phyloP scores from a whole-genome alignment of 176 grass and related monocot genomes.

The Sorghum bicolor region DNA sequence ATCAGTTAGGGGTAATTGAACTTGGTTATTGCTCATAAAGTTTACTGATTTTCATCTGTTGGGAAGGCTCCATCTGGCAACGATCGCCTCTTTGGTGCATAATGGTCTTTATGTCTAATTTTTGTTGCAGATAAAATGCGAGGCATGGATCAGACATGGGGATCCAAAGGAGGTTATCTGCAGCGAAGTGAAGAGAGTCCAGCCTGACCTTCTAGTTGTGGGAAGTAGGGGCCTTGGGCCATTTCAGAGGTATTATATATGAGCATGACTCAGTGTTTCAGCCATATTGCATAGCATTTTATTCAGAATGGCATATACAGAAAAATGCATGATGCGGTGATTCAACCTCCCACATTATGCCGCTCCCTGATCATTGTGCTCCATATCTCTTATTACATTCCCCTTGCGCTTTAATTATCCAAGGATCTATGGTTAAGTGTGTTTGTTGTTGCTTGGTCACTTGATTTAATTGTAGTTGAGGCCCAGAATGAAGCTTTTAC shows the following conservation, averaged over 20 bases:
- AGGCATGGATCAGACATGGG: slow-evolving; percentile 76
- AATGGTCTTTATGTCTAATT: slow-evolving; percentile 17
- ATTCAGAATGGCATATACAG: neutral
- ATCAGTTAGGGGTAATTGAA: slow-evolving; percentile 71
- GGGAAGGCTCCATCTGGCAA: neutral
- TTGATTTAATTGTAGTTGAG: neutral
- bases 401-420: neutral
- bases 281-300: neutral
- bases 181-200: slow-evolving; percentile 72
- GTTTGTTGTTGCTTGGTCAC: neutral
- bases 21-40: neutral
- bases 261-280: neutral
- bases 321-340: neutral
- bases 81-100: neutral
- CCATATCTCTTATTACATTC: neutral
- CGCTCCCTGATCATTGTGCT: neutral
- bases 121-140: slow-evolving; percentile 69
- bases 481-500: neutral
- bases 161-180: slow-evolving; percentile 94
- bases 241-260: slow-evolving; percentile 79
- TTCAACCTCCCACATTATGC: neutral
- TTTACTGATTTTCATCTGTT: slow-evolving; percentile 27
- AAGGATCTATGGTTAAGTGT: slow-evolving; percentile 2
- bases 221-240: slow-evolving; percentile 88
- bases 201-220: slow-evolving; percentile 86